A percentile compares a stretch with the other conserved stretches of the same genome.
Evolutionary conservation across 2,329 filamentous ascomycete genomes (phyloP).

Genomic region (Metarhizium guizhouense): DNA sequence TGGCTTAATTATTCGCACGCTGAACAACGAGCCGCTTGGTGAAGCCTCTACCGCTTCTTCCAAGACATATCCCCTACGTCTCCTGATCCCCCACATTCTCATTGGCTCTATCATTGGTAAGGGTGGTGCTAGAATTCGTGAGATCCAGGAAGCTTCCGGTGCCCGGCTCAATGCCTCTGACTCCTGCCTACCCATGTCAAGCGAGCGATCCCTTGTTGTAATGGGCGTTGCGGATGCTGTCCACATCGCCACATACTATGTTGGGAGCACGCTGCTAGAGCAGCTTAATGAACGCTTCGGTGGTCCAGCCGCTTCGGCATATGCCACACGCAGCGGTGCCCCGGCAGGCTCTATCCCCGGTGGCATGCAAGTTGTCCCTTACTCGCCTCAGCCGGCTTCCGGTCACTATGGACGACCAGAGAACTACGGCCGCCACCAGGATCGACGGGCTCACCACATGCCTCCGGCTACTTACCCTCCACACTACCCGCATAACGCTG

Average conservation of each 20-base stretch:
- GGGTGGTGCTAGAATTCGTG: constrained; percentile 87
- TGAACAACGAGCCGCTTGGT: constrained; percentile 92
- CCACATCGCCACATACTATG: constrained; percentile 98
- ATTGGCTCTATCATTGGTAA: constrained; percentile 99
- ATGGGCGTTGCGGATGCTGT: constrained; percentile 97
- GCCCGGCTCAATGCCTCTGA: constrained; percentile 95
- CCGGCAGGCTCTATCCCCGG: constrained; percentile 90
- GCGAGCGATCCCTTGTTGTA: constrained; percentile 94
- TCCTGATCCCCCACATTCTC: constrained; percentile 91
- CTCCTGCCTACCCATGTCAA: constrained; percentile 85
- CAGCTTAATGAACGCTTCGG: constrained; percentile 96
- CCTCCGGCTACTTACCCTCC: constrained; percentile 65
- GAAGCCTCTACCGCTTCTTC: constrained; percentile 84
- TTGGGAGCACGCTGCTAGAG: constrained; percentile 94
- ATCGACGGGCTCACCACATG: constrained; percentile 64
- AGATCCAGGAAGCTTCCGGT: constrained; percentile 96
- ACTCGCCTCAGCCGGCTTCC: constrained; percentile 84
- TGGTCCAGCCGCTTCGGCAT: constrained; percentile 92
- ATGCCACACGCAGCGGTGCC: constrained; percentile 88
- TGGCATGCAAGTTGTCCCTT: constrained; percentile 98
- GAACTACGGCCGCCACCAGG: constrained; percentile 66
- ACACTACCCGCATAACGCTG: constrained; percentile 55
- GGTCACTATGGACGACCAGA: constrained; percentile 90
- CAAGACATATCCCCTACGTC: constrained; percentile 92
- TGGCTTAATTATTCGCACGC: constrained; percentile 91